Percentiles rank a stretch among this genome's conserved stretches.
These are phyloP conservation scores for Lathyrus tuberosus DNA, from an alignment of 306 rosid genomes.

Conservation along the genomic window DNA sequence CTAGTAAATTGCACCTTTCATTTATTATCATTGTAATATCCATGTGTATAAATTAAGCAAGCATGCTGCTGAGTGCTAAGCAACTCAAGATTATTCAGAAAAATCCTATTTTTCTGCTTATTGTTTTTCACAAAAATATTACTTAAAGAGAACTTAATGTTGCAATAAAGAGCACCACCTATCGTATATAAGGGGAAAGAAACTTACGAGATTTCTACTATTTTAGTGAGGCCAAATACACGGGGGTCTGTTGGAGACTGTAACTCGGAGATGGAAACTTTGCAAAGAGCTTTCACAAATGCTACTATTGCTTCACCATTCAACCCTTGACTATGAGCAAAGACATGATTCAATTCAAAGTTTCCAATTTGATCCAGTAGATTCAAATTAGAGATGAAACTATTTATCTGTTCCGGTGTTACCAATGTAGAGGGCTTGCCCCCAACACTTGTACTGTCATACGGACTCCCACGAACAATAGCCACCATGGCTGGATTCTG, in stretches of 20 bases:
- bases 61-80: neutral
- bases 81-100: neutral
- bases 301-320: constrained; percentile 98
- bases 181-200: constrained; percentile 29
- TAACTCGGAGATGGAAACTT: constrained; percentile 90
- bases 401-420: constrained; percentile 85
- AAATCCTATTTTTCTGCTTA: neutral
- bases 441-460: constrained; percentile 86
- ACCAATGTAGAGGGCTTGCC: constrained; percentile 75
- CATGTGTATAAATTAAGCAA: neutral
- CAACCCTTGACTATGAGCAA: constrained; percentile 98
- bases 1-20: constrained; percentile 1
- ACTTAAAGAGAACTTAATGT: constrained; percentile 22
- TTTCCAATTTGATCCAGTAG: constrained; percentile 94
- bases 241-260: constrained; percentile 99
- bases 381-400: constrained; percentile 88
- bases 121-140: neutral
- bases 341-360: constrained; percentile 96
- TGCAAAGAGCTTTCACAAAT: constrained; percentile 94
- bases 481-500: constrained; percentile 96
- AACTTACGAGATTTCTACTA: constrained; percentile 97
- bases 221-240: constrained; percentile 96
- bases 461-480: constrained; percentile 97
- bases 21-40: neutral
- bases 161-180: constrained; percentile 28